phyloP scores from a whole-genome alignment of 164 flowering plant genomes.

The Akebia trifoliata region DNA sequence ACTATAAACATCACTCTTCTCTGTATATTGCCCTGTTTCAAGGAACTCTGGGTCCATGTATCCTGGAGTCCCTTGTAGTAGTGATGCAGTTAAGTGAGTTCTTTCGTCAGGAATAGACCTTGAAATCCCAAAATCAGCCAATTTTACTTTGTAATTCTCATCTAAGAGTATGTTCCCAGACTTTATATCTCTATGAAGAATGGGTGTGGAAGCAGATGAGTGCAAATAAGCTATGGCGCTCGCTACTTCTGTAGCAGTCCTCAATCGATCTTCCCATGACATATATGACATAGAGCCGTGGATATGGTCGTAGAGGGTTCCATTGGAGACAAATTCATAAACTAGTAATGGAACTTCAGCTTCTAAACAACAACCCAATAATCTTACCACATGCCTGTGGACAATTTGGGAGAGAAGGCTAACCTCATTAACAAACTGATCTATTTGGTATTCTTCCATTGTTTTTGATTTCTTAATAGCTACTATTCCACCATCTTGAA shows the following conservation, averaged over 20 bases:
- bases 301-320: conserved; percentile 17
- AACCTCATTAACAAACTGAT: conserved; percentile 21
- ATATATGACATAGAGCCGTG: conserved; percentile 11
- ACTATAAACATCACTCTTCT: not conserved
- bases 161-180: not conserved
- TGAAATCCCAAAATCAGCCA: not conserved
- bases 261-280: conserved; percentile 17
- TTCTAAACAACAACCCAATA: conserved; percentile 24
- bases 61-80: not conserved
- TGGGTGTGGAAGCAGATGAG: not conserved
- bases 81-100: not conserved
- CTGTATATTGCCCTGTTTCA: not conserved
- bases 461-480: conserved; percentile 23
- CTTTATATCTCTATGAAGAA: not conserved
- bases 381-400: conserved; percentile 19
- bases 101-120: not conserved
- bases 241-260: conserved; percentile 13
- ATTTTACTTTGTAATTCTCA: not conserved
- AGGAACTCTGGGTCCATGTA: not conserved
- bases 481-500: conserved; percentile 15
- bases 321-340: conserved; percentile 17
- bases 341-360: conserved; percentile 20
- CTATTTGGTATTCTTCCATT: conserved; percentile 14
- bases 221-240: not conserved
- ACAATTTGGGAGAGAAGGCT: conserved; percentile 19